A percentile compares a stretch with the other conserved stretches of the same genome.
phyloP scores from a whole-genome alignment of 2,329 filamentous ascomycete species.

The Huntiella abstrusa region DNA sequence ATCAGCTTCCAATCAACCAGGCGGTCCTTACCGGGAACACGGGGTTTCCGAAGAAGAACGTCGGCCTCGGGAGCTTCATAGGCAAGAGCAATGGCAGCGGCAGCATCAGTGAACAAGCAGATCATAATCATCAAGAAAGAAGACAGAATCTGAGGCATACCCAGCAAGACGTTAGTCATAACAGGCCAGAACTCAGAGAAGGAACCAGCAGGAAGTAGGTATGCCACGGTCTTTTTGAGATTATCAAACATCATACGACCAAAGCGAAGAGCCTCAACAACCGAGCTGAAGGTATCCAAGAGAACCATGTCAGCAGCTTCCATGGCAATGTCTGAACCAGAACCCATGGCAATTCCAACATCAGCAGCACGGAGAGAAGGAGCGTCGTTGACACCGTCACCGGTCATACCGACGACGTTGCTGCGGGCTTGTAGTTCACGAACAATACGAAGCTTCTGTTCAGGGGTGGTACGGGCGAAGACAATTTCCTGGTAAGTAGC shows the following conservation, averaged over 20 bases:
- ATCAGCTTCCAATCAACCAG: constrained; percentile 58
- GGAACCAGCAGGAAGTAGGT: constrained; percentile 85
- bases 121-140: constrained; percentile 98
- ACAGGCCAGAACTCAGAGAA: constrained; percentile 98
- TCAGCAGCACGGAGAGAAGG: constrained; percentile 96
- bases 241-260: constrained; percentile 98
- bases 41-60: constrained; percentile 48
- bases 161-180: constrained; percentile 90
- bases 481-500: constrained; percentile 52
- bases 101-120: constrained; percentile 77
- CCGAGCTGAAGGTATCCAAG: constrained; percentile 96
- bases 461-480: constrained; percentile 89
- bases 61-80: constrained; percentile 64
- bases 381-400: constrained; percentile 95
- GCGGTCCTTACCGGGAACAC: constrained; percentile 48
- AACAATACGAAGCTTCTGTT: constrained; percentile 89
- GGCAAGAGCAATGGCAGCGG: constrained; percentile 53
- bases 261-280: constrained; percentile 93
- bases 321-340: constrained; percentile 91
- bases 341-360: constrained; percentile 97
- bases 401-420: constrained; percentile 97
- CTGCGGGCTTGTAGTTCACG: constrained; percentile 83
- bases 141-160: constrained; percentile 93
- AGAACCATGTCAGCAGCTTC: constrained; percentile 97
- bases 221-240: constrained; percentile 98